These are phyloP conservation scores for Cytospora leucostoma DNA, from an alignment of 2,329 filamentous ascomycete species.

Conservation along the genomic window DNA sequence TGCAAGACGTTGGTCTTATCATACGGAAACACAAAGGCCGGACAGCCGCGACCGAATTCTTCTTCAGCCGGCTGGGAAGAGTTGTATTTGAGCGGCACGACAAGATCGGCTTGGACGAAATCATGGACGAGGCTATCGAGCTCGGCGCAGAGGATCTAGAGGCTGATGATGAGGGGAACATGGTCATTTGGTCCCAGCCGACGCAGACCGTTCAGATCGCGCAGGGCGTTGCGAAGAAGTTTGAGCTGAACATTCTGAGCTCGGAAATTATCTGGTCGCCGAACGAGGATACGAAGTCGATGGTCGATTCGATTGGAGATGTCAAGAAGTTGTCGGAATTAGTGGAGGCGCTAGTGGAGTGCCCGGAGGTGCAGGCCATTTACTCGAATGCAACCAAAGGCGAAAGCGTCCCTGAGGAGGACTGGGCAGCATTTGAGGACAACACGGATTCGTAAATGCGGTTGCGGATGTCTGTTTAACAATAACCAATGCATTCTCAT, in stretches of 20 bases:
- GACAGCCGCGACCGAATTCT: slow-evolving; percentile 73
- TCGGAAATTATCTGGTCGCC: slow-evolving; percentile 84
- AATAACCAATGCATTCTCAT: not conserved
- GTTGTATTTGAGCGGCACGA: slow-evolving; percentile 65
- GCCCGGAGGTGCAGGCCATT: slow-evolving; percentile 73
- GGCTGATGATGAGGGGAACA: slow-evolving; percentile 64
- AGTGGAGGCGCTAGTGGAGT: slow-evolving; percentile 61
- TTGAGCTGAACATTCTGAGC: slow-evolving; percentile 68
- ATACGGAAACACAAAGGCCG: slow-evolving; percentile 73
- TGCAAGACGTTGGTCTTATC: slow-evolving; percentile 71
- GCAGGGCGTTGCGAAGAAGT: slow-evolving; percentile 61
- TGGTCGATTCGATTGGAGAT: slow-evolving; percentile 58
- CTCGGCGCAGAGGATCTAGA: slow-evolving; percentile 77
- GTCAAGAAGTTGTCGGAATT: slow-evolving; percentile 61
- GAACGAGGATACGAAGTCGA: slow-evolving; percentile 75
- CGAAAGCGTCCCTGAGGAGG: slow-evolving; percentile 47
- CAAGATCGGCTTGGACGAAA: slow-evolving; percentile 63
- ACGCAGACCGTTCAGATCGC: slow-evolving; percentile 64
- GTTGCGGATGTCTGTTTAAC: not conserved
- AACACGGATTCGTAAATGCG: slow-evolving; percentile 48
- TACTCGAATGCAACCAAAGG: slow-evolving; percentile 69
- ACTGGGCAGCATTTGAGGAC: slow-evolving; percentile 56
- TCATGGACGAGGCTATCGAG: slow-evolving; percentile 83
- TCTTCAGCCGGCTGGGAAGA: slow-evolving; percentile 81
- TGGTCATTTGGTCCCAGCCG: slow-evolving; percentile 72